Evolutionary conservation across 371 early-diverging fungal species (phyloP), one percentile per base, ranked within the genome.

Genomic region (Cokeromyces recurvatus): DNA sequence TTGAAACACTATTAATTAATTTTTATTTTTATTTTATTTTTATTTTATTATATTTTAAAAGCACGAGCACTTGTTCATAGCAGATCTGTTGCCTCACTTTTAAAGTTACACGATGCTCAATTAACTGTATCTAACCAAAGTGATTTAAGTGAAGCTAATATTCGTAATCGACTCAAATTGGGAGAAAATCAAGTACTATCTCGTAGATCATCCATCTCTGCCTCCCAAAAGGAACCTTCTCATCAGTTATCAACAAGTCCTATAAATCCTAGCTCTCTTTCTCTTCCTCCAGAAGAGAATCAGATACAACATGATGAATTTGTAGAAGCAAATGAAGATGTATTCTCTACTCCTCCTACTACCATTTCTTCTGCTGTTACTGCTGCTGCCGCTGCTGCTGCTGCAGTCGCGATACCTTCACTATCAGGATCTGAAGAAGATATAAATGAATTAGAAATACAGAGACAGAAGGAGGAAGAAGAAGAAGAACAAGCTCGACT

Each of bases 21-120:
- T n/a, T n/a, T n/a, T n/a, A n/a, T n/a, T n/a, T n/a, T n/a, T n/a
- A n/a, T n/a, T n/a, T n/a, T n/a, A n/a, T n/a, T n/a, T n/a, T n/a
- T n/a, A n/a, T n/a, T n/a, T n/a, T n/a, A n/a, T n/a, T n/a, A n/a
- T n/a, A n/a, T n/a, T n/a, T n/a, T n/a, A n/a, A n/a, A 11, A 34
- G 85, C 87, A 25, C 69, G 85, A 45, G 82, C 83, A 23, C 59
- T 86, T 20, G 85, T 87, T 20, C 87, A 87, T 44, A 84, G 87
- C 47, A 71, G 84, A 57, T 77, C 82, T 4, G 85, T 87, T 20
- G 84, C 79, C 16, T 59, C 71, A 15, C 44, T 77, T 32, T 70
- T 85, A 47, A 77, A 83, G 54, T 57, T 68, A 31, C 64, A 68
- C 35, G 55, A 75, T 62, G 75, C 72, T 24, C 76, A 72, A 39